A percentile compares a stretch with the other conserved stretches of the same genome.
phyloP scores from a whole-genome alignment of 352 stramenopile species.

The Phytophthora sp. region DNA sequence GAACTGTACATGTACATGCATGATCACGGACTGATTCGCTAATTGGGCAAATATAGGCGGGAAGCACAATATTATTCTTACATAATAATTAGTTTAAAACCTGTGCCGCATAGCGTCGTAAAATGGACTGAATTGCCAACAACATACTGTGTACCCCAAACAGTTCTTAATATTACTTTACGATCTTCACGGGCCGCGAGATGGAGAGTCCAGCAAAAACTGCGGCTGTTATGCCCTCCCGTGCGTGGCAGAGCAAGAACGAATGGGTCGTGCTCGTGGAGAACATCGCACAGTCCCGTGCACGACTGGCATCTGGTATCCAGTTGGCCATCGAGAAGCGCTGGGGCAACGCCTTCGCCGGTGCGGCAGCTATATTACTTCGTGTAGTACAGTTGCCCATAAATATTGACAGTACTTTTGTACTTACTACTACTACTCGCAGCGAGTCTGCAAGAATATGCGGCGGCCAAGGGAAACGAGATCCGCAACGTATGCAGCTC shows the following conservation, averaged over 20 bases:
- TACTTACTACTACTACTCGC: constrained; percentile 1
- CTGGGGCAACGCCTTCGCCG: constrained; percentile 78
- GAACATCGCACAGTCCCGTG: constrained; percentile 82
- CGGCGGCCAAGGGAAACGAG: constrained; percentile 67
- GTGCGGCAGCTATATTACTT: constrained; percentile 31
- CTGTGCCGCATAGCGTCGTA: too few species aligned
- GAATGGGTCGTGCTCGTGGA: constrained; percentile 81
- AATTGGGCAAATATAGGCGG: too few species aligned
- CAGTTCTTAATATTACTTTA: too few species aligned
- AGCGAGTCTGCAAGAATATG: constrained; percentile 71
- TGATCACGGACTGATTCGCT: too few species aligned
- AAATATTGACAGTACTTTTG: neutral
- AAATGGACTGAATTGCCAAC: too few species aligned
- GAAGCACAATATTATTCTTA: too few species aligned
- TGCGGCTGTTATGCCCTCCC: constrained; percentile 1
- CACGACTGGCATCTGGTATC: constrained; percentile 71
- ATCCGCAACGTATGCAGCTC: constrained; percentile 80
- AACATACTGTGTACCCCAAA: neutral
- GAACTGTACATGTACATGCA: too few species aligned
- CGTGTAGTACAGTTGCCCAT: too few species aligned
- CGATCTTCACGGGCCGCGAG: constrained; percentile 29
- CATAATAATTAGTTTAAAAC: too few species aligned
- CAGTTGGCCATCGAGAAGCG: constrained; percentile 83
- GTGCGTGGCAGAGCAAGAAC: constrained; percentile 70
- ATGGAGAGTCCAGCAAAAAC: constrained; percentile 17